Evolutionary conservation across 2,329 filamentous ascomycete species (phyloP), one percentile per base, ranked within the genome.

Genomic region (Diaporthe batatas): DNA sequence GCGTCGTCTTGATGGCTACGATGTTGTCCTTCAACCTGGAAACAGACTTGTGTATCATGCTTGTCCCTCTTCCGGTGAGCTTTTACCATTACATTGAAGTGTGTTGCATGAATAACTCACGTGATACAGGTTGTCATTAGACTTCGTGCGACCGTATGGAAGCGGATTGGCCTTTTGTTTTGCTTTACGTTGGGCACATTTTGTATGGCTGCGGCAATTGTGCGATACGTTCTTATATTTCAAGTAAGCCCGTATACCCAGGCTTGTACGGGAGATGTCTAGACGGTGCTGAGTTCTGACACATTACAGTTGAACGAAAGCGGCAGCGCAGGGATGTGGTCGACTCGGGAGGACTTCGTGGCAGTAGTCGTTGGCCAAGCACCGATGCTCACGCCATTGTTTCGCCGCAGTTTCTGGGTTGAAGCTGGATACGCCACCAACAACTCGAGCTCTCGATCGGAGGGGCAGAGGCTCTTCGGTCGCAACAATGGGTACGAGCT

Each of bases 351-450:
- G 54, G 54, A 57, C 32, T 57, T 57, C 10, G 54, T 57, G 54
- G 7, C 54, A 14, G 3, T 57, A 57, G 29, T 57, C 54, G 54
- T 57, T 36, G 54, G 54, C n/a, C 54, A 57, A 57, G 54, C 54
- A 57, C 54, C 54, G 29, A 6, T 57, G 54, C 54, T 57, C 34
- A 57, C 54, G 34, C 54, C 54, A 57, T 32, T 57, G 29, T 57
- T 57, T n/a, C 54, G 54, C 18, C 54, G 54, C 18, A 57, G 54
- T 29, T 57, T 57, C 54, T 57, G 54, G 54, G 54, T 57, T 36
- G 54, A 57, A 36, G 54, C 54, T 57, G 54, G 54, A 57, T 57
- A 57, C 29, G 54, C 29, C 3, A 57, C 29, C 18, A 18, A 36
- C 54, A 57, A 57, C 18, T 57, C 54, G 3, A 57, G 54, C 32